Base-by-base conservation (phyloP, 805 yeast species). In the Candida wancherniae region DNA sequence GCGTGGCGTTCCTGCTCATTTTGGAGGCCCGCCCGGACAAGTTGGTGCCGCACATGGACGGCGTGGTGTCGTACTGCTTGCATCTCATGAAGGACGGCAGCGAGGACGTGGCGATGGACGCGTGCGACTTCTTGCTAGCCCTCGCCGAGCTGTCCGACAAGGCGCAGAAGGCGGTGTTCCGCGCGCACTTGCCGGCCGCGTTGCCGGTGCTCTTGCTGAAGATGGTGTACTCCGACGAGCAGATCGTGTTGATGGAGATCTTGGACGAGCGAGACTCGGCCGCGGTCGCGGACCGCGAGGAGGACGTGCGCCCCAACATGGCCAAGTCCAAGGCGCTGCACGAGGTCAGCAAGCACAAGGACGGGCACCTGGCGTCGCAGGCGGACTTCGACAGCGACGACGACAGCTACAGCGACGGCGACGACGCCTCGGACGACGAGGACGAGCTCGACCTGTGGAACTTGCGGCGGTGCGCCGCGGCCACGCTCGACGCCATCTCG, bases 391-490 rank as follows among this genome's bases (percentile, higher is more conserved):
- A 30, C 15, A 29, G 21, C 22, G 51, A 44, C 15, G 56, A 42
- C 6, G 65, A 53, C 12, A 64, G 59, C 13, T 73, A 61, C 21
- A 76, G 71, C 7, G 77, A 71, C 10, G 79, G 74, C 24, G 79
- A 70, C 17, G 81, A 73, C 9, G 84, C 75, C 10, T 85, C 75
- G 15, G 90, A 77, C 18, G 83, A 73, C 31, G 82, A 71, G 28
- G 80, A 71, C 33, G 77, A 73, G 21, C 69, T 77, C 26, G 75
- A 79, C 20, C 85, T 78, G 46, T 92, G 98, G 98, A 86, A 80
- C 48, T 60, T 92, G 36, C 72, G 98, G 50, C 90, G 90, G 58
- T 90, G 97, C 57, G 71, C 95, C 4, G 97, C 97, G 3, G 92
- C 97, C 4, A 82, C 97, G 0, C 66, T 92, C 24, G 98, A 92